A percentile compares a stretch with the other conserved stretches of the same genome.
Evolutionary conservation across 2,329 filamentous ascomycete genomes (phyloP).

Genomic region (Aspergillus amoenus): DNA sequence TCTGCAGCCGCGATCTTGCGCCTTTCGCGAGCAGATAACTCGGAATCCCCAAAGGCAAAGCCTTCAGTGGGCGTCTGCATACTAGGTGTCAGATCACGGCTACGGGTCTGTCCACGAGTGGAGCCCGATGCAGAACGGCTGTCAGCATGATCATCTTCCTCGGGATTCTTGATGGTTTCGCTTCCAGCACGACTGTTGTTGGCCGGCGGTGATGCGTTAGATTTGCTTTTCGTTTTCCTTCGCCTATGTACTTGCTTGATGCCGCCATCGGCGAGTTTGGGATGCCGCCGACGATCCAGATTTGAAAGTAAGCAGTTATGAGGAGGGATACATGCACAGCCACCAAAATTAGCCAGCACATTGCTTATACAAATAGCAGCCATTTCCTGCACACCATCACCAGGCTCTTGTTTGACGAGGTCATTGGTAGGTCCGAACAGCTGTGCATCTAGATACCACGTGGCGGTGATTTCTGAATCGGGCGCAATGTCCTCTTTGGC

Average conservation of each 20-base stretch:
- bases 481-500: conserved; percentile 72
- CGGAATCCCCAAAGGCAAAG: conserved; percentile 40
- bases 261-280: conserved; percentile 31
- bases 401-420: conserved; percentile 41
- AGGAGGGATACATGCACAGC: conserved; percentile 46
- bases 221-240: conserved; percentile 48
- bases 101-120: conserved; percentile 54
- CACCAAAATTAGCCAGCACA: conserved; percentile 50
- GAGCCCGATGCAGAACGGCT: conserved; percentile 59
- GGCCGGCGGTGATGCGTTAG: conserved; percentile 53
- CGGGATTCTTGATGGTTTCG: conserved; percentile 52
- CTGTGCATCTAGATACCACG: conserved; percentile 48
- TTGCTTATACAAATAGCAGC: conserved; percentile 48
- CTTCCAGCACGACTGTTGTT: conserved; percentile 61
- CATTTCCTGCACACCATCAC: conserved; percentile 41
- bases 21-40: conserved; percentile 61
- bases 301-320: conserved; percentile 42
- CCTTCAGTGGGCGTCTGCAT: conserved; percentile 46
- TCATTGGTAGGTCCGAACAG: conserved; percentile 39
- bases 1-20: conserved; percentile 64
- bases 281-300: conserved; percentile 43
- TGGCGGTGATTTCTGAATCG: conserved; percentile 49
- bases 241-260: conserved; percentile 48
- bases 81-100: conserved; percentile 62
- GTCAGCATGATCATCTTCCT: conserved; percentile 58